Evolutionary conservation across 768 basidiomycete genomes (phyloP).

Genomic region (Suillus variegatus): DNA sequence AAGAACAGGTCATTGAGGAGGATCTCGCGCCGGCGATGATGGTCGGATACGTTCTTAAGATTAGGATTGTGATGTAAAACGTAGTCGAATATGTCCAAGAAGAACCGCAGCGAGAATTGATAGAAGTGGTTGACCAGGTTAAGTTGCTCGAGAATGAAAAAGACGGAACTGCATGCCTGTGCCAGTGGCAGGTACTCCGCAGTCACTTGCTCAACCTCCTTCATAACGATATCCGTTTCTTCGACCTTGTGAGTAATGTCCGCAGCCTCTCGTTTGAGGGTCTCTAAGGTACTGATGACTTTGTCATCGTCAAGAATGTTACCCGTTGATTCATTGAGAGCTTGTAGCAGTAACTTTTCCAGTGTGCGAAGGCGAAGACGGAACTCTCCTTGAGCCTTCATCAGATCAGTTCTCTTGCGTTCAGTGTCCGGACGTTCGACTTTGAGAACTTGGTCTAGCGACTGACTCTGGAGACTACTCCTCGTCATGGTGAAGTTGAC

Average conservation of each 20-base stretch:
- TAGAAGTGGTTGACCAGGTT: conserved; percentile 98
- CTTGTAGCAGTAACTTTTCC: conserved; percentile 90
- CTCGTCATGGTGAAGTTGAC: conserved; percentile 99
- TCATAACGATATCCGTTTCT: conserved; percentile 95
- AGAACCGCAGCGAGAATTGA: conserved; percentile 96
- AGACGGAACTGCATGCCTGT: conserved; percentile 93
- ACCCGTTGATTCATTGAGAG: conserved; percentile 93
- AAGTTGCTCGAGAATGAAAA: conserved; percentile 95
- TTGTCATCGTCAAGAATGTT: conserved; percentile 99
- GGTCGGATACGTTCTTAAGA: conserved; percentile 75
- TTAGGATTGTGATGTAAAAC: conserved; percentile 92
- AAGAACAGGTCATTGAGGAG: conserved; percentile 89
- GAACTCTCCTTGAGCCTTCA: conserved; percentile 98
- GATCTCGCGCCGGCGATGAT: conserved; percentile 72
- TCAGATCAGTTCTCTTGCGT: conserved; percentile 90
- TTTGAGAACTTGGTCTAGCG: conserved; percentile 94
- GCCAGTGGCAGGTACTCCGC: conserved; percentile 92
- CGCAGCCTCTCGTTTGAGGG: conserved; percentile 92
- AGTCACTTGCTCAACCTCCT: conserved; percentile 94
- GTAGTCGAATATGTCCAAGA: conserved; percentile 98
- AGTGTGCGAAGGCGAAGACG: conserved; percentile 86
- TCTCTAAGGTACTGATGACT: conserved; percentile 95
- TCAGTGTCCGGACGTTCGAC: conserved; percentile 97
- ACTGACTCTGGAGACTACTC: conserved; percentile 97
- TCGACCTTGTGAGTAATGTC: conserved; percentile 95